Base-by-base conservation (phyloP, 1,284 basidiomycete species). In the Malassezia globosa region DNA sequence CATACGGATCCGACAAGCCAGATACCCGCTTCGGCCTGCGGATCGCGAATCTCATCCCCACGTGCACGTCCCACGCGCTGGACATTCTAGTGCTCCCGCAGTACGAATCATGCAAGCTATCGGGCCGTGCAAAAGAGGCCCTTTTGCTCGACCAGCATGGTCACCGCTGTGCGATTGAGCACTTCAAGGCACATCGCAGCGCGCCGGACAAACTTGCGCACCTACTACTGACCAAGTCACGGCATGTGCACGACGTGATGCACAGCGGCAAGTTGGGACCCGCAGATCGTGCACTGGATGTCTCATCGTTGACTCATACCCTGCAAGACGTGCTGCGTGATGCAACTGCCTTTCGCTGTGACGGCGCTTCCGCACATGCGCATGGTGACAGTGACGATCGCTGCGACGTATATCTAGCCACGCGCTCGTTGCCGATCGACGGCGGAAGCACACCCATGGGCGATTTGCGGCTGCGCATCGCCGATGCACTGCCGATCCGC, bases 1-100 rank as follows among this genome's bases (percentile, higher is more conserved):
- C 47, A 22, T 95, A 83, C 76, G 89, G 90, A 7, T 87, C 86
- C 41, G 89, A 96, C 75, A 96, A 96, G 76, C 89, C 89, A 31
- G 89, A 96, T 72, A 81, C 82, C 41, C 80, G 90, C 45, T 90
- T 86, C 73, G 81, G 80, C 38, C 78, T 90, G 8, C 18, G 51
- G 21, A 51, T 68, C 2, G 46, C 51, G 25, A 60, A 67, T 25
- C 48, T 68, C 8, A 51, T 55, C 1, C 21, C 46, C 3, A 49
- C 46, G 23, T 46, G 59, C 22, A 23, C 33, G 10, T 19, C 29
- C n/a, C 22, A 39, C 4, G 48, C 42, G 21, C 26, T 54, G 24
- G 48, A 49, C 7, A n/a, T 54, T 22, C 51, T 54, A 18, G 38
- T 49, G 8, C 23, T 33, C 18, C 46, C 51, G 8, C 46, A 50